A percentile compares a stretch with the other conserved stretches of the same genome.
Evolutionary conservation across 1,284 basidiomycete genomes (phyloP).

Genomic region (Ustilago loliicola): DNA sequence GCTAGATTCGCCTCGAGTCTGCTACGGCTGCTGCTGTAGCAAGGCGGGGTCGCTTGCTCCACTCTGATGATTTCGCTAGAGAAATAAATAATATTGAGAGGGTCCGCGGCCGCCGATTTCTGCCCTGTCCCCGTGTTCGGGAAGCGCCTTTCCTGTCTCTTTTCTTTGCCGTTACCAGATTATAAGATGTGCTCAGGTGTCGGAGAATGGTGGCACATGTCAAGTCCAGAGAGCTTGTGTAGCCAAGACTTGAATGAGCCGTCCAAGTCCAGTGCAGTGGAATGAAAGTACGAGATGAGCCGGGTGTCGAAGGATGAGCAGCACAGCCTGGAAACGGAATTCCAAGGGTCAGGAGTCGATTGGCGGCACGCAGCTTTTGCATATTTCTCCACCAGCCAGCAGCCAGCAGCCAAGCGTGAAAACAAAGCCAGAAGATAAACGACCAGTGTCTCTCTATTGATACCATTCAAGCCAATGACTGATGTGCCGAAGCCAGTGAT

Average conservation of each 20-base stretch:
- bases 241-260: slow-evolving; percentile 1
- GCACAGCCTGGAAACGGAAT: slow-evolving; percentile 35
- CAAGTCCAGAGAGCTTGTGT: not conserved
- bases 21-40: not conserved
- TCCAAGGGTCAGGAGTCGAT: slow-evolving; percentile 33
- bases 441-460: too few relatives aligned
- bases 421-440: too few relatives aligned
- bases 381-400: not conserved
- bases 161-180: not conserved
- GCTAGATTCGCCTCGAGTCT: not conserved
- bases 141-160: not conserved
- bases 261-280: slow-evolving; percentile 9
- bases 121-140: not conserved
- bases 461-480: too few relatives aligned
- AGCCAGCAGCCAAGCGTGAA: too few relatives aligned
- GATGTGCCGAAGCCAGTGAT: too few relatives aligned
- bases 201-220: too few relatives aligned
- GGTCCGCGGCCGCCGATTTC: not conserved
- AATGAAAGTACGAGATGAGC: not conserved
- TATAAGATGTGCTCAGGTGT: too few relatives aligned
- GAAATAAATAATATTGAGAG: not conserved
- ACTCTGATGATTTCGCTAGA: slow-evolving; percentile 1
- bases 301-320: not conserved
- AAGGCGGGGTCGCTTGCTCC: not conserved
- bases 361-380: slow-evolving; percentile 14